A percentile compares a stretch with the other conserved stretches of the same genome.
Evolutionary conservation across 495 filamentous ascomycete species (phyloP).

Genomic region (Aspergillus baeticus): DNA sequence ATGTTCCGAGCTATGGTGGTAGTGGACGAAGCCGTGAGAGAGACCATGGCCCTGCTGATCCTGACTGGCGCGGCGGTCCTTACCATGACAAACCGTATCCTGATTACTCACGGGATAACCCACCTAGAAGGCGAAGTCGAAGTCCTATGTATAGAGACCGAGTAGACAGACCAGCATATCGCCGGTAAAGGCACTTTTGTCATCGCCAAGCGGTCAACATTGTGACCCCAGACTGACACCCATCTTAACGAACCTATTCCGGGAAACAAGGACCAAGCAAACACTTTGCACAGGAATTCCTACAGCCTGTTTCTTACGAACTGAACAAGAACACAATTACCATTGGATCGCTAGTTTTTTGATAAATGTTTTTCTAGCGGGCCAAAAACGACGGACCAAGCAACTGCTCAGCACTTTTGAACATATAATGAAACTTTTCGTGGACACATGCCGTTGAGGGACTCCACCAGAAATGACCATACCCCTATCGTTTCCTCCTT

Average conservation of each 20-base stretch:
- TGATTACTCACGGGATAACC: conserved; percentile 34
- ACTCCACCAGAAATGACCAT: not conserved
- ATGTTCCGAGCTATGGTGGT: conserved; percentile 37
- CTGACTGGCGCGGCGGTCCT: conserved; percentile 24
- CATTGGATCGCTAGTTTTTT: too few relatives aligned
- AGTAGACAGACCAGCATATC: conserved; percentile 15
- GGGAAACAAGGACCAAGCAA: too few relatives aligned
- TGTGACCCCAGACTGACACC: too few relatives aligned
- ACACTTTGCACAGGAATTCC: too few relatives aligned
- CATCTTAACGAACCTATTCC: too few relatives aligned
- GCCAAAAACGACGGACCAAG: not conserved
- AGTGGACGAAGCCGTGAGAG: conserved; percentile 28
- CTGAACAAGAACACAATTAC: too few relatives aligned
- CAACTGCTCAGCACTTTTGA: not conserved
- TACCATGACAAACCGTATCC: conserved; percentile 15
- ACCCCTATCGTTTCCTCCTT: too few relatives aligned
- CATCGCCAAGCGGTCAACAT: too few relatives aligned
- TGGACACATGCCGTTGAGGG: conserved; percentile 18
- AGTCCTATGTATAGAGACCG: conserved; percentile 36
- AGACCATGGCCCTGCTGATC: conserved; percentile 17
- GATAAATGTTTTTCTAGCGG: not conserved
- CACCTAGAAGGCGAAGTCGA: conserved; percentile 37
- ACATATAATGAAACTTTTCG: conserved; percentile 9
- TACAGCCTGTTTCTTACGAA: too few relatives aligned
- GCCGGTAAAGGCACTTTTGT: conserved; percentile 4